Base-by-base conservation (phyloP, 257 asterid genomes). In the Voacanga thouarsii region DNA sequence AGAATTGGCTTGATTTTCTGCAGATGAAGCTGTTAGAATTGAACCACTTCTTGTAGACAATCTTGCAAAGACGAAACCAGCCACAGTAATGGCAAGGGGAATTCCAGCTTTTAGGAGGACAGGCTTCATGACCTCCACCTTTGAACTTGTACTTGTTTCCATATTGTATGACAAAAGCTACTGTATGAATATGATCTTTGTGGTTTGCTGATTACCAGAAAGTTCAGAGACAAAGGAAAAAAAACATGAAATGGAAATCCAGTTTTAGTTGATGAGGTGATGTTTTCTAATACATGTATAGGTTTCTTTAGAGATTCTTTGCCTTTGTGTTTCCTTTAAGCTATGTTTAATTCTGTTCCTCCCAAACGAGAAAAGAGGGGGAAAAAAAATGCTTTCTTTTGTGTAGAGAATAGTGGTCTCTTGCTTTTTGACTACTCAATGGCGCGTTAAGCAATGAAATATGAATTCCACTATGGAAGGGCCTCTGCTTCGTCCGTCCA, bases 11-110 rank as follows among this genome's bases (percentile, higher is more conserved):
- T 74, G 80, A 21, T 19, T 59, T 47, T 71, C 26, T 45, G 69
- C 71, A 30, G 41, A 16, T 50, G 84, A 60, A 81, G 49, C 9
- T 23, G 28, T 64, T 24, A 75, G 44, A 55, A 1, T 26, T 65
- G 79, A 49, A 49, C 57, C 16, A 59, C 77, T 91, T 51, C 78
- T 84, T 21, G 80, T 67, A 14, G 82, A 68, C 53, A 87, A 81
- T 72, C 77, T 81, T 12, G 90, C 87, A 24, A 90, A 43, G 55
- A 86, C 37, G 56, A 84, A 86, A 49, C 93, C 90, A 68, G 87
- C 92, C 73, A 90, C 78, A 18, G 92, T 80, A 80, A 87, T 77
- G 83, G 88, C 92, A n/a, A 91, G 80, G 15, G 93, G 90, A 56
- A 90, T 84, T 75, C 96, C 96, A 66, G 90, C 89, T 82, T 81